These are phyloP conservation scores for Aspergillus sp. DNA, from an alignment of 2,329 filamentous ascomycete genomes.

Conservation along the genomic window DNA sequence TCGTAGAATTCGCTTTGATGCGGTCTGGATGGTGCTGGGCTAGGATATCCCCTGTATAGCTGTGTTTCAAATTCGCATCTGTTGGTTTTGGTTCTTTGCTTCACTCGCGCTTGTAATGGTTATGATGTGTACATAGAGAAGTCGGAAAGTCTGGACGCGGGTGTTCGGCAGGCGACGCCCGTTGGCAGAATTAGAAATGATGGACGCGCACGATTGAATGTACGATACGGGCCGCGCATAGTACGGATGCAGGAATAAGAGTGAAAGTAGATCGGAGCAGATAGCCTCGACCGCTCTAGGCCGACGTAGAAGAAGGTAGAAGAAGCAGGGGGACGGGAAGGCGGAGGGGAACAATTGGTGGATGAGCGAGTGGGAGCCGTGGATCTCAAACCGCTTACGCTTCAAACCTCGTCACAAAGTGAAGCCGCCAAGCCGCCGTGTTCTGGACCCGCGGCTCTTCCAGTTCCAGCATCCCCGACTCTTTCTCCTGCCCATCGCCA, in stretches of 20 bases:
- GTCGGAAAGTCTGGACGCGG: neutral
- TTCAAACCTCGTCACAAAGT: neutral
- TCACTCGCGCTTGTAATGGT: neutral
- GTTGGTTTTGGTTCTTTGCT: neutral
- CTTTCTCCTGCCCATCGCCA: conserved; percentile 13
- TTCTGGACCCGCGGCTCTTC: conserved; percentile 24
- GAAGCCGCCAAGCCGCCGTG: conserved; percentile 22
- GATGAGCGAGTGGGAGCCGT: conserved; percentile 3
- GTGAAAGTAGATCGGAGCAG: no score
- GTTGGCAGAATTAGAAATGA: neutral
- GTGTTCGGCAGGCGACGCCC: no score
- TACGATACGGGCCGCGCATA: neutral
- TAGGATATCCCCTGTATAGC: conserved; percentile 15
- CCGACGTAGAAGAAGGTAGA: neutral
- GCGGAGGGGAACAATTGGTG: neutral
- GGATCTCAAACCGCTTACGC: neutral
- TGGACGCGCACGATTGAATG: conserved; percentile 8
- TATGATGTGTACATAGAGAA: conserved; percentile 19
- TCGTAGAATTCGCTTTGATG: neutral
- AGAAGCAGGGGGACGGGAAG: neutral
- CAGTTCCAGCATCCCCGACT: conserved; percentile 22
- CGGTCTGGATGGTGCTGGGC: neutral
- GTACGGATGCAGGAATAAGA: no score
- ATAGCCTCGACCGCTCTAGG: neutral
- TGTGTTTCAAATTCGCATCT: neutral